A percentile compares a stretch with the other conserved stretches of the same genome.
phyloP scores from a whole-genome alignment of 768 basidiomycete species.

The Mycena metata region DNA sequence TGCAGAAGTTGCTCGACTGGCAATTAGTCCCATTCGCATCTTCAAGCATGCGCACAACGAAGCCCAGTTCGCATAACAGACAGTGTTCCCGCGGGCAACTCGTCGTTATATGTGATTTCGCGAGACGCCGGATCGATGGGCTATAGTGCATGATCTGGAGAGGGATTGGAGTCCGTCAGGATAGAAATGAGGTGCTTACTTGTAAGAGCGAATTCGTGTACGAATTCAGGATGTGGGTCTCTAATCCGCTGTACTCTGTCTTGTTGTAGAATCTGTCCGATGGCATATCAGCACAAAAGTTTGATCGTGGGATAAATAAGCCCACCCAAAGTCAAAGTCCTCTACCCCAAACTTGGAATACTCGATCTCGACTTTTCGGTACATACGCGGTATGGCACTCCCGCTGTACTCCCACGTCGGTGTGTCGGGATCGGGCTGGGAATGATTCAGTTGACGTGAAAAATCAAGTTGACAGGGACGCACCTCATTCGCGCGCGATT shows the following conservation, averaged over 20 bases:
- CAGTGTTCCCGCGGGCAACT: slow-evolving; percentile 94
- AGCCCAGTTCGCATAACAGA: slow-evolving; percentile 94
- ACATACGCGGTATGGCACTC: slow-evolving; percentile 81
- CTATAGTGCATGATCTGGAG: slow-evolving; percentile 93
- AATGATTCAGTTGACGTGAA: background rate
- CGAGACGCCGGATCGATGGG: slow-evolving; percentile 80
- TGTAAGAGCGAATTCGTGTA: slow-evolving; percentile 78
- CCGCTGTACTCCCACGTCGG: slow-evolving; percentile 64
- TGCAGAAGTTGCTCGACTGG: slow-evolving; percentile 97
- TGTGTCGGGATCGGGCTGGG: slow-evolving; percentile 67
- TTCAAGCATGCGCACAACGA: slow-evolving; percentile 94
- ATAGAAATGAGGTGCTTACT: slow-evolving; percentile 10
- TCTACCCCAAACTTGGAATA: slow-evolving; percentile 99
- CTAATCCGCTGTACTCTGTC: slow-evolving; percentile 90
- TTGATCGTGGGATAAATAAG: slow-evolving; percentile 6
- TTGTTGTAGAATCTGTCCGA: slow-evolving; percentile 88
- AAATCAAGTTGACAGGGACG: slow-evolving; percentile 33
- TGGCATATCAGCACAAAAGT: background rate
- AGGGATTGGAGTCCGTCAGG: slow-evolving; percentile 45
- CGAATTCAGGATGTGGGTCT: slow-evolving; percentile 97
- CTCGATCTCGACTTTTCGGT: slow-evolving; percentile 95
- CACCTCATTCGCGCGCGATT: slow-evolving; percentile 64
- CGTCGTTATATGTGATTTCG: slow-evolving; percentile 92
- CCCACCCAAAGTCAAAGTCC: slow-evolving; percentile 97
- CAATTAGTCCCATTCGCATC: slow-evolving; percentile 95